A percentile compares a stretch with the other conserved stretches of the same genome.
Conservation (phyloP, 345 rosid species). For the Camelina sativa region DNA sequence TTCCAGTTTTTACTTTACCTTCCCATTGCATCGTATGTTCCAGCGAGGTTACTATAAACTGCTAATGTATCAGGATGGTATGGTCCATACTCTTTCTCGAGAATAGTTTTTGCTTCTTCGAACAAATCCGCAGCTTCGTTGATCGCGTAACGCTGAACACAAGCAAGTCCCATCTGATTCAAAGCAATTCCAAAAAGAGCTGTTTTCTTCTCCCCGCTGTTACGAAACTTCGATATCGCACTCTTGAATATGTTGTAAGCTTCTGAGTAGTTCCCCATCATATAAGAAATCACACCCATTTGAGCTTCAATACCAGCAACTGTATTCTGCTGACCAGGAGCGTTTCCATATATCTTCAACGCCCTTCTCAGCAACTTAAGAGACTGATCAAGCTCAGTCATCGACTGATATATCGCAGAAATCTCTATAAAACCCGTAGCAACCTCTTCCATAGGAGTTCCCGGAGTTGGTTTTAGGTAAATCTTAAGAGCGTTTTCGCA, state of each 20-base stretch:
- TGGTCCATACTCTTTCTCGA: conserved; percentile 91
- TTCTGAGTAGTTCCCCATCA: conserved; percentile 77
- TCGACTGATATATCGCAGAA: conserved; percentile 82
- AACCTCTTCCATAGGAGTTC: conserved; percentile 70
- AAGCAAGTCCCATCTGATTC: conserved; percentile 93
- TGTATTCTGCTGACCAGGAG: conserved; percentile 77
- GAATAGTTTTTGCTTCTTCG: conserved; percentile 81
- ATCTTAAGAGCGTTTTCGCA: conserved; percentile 83
- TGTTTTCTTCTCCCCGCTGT: conserved; percentile 77
- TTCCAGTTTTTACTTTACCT: conserved; percentile 50
- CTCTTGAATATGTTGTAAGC: conserved; percentile 70
- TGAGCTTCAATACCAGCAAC: conserved; percentile 91
- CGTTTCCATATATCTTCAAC: conserved; percentile 56
- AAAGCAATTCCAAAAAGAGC: conserved; percentile 78
- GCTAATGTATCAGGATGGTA: conserved; percentile 90
- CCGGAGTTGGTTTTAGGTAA: conserved; percentile 59
- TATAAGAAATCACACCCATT: conserved; percentile 87
- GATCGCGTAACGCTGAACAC: conserved; percentile 71
- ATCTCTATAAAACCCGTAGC: conserved; percentile 83
- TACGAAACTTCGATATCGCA: conserved; percentile 69
- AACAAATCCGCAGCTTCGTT: conserved; percentile 90
- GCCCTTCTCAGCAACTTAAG: conserved; percentile 74
- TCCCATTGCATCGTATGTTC: conserved; percentile 98
- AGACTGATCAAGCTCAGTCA: conserved; percentile 71
- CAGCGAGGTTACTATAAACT: conserved; percentile 93